phyloP scores from a whole-genome alignment of 805 yeast genomes.

The Starmerella ratchasimensis region DNA sequence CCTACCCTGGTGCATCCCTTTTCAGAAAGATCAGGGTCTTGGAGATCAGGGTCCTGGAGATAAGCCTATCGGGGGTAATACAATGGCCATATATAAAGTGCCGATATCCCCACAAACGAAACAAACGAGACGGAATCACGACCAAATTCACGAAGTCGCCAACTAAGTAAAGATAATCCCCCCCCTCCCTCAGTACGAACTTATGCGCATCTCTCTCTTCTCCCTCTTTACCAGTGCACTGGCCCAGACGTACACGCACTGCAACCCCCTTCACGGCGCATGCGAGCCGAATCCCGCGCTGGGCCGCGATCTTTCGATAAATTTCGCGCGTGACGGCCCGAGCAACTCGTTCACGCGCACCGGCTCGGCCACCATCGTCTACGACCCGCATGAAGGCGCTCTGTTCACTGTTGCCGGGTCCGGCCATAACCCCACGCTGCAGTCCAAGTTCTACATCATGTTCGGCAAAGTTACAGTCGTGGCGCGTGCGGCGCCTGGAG shows the following conservation, averaged over 20 bases:
- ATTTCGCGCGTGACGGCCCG: conserved; percentile 33
- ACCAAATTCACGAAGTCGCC: too few relatives aligned
- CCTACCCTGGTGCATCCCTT: too few relatives aligned
- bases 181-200: too few relatives aligned
- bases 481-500: conserved; percentile 60
- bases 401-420: conserved; percentile 44
- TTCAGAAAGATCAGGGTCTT: too few relatives aligned
- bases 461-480: conserved; percentile 71
- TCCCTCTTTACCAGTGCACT: not conserved
- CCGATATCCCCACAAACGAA: too few relatives aligned
- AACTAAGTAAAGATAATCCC: too few relatives aligned
- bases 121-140: too few relatives aligned
- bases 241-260: conserved; percentile 25
- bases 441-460: conserved; percentile 54
- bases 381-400: conserved; percentile 45
- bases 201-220: too few relatives aligned
- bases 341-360: conserved; percentile 23
- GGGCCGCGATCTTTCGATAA: conserved; percentile 39
- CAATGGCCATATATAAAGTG: too few relatives aligned
- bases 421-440: conserved; percentile 50
- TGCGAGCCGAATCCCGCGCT: conserved; percentile 49
- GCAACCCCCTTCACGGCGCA: conserved; percentile 33
- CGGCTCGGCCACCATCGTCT: conserved; percentile 21
- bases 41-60: too few relatives aligned
- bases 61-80: too few relatives aligned